phyloP scores from a whole-genome alignment of 2,329 filamentous ascomycete species.

The Coniella vitis region DNA sequence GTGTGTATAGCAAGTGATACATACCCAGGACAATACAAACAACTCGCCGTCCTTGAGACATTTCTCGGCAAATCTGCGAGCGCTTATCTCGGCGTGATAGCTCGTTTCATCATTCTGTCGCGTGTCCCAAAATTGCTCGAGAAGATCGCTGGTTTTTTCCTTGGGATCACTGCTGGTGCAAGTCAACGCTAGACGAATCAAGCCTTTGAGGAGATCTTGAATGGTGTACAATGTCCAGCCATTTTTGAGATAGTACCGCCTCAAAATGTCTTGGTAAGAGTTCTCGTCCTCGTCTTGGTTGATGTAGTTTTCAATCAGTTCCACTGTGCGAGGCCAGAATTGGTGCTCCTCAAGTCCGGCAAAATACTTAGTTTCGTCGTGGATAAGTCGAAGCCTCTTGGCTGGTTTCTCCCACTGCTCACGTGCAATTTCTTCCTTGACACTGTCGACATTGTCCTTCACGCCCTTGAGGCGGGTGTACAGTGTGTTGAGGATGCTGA shows the following conservation, averaged over 20 bases:
- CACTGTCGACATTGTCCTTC: conserved; percentile 70
- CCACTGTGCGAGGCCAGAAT: conserved; percentile 80
- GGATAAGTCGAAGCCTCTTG: conserved; percentile 73
- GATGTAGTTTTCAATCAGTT: conserved; percentile 81
- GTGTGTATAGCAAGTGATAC: no score
- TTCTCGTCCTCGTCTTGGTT: conserved; percentile 68
- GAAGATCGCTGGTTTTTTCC: conserved; percentile 88
- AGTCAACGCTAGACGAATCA: conserved; percentile 73
- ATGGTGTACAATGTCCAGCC: conserved; percentile 94
- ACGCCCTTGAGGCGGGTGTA: conserved; percentile 78
- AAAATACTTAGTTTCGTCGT: conserved; percentile 76
- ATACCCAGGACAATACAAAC: conserved; percentile 85
- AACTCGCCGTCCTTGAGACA: conserved; percentile 88
- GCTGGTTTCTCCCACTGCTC: conserved; percentile 74
- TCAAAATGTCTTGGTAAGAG: conserved; percentile 82
- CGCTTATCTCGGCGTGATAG: conserved; percentile 81
- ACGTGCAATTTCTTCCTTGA: conserved; percentile 66
- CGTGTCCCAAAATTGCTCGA: conserved; percentile 77
- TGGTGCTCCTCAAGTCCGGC: conserved; percentile 55
- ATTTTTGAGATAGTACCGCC: conserved; percentile 82
- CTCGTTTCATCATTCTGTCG: conserved; percentile 79
- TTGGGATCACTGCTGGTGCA: conserved; percentile 82
- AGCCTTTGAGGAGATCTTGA: conserved; percentile 75
- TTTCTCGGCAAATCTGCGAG: conserved; percentile 87
- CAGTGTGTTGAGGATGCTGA: conserved; percentile 86